phyloP scores from a whole-genome alignment of 305 asterid species.

The Nicotiana rustica region DNA sequence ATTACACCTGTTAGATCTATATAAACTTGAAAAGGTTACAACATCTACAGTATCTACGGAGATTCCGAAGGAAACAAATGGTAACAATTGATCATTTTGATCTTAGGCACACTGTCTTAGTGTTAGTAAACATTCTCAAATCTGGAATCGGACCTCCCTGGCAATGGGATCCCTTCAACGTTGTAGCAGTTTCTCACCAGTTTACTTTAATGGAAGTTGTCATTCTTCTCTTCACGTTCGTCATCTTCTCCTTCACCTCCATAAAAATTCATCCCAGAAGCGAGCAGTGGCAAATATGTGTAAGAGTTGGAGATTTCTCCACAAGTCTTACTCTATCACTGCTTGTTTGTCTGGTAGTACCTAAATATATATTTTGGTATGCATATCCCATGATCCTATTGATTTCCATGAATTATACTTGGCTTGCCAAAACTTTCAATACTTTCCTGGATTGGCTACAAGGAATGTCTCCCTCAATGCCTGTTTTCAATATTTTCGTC shows the following conservation, averaged over 20 bases:
- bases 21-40: not conserved
- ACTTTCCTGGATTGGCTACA: not conserved
- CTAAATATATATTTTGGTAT: not conserved
- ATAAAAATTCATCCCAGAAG: not conserved
- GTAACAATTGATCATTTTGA: not conserved
- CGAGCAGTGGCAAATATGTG: not conserved
- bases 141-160: not conserved
- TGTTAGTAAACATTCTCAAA: conserved; percentile 24
- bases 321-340: not conserved
- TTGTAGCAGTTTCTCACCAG: not conserved
- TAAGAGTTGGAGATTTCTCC: not conserved
- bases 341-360: not conserved
- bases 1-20: not conserved
- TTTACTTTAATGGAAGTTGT: not conserved
- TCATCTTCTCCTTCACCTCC: conserved; percentile 10
- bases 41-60: not conserved
- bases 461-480: conserved; percentile 18
- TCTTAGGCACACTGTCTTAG: not conserved
- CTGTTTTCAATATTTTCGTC: not conserved
- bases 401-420: conserved; percentile 9
- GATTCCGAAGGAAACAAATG: not conserved
- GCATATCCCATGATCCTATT: conserved; percentile 13
- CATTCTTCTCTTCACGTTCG: not conserved
- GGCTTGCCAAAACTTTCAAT: conserved; percentile 17
- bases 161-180: not conserved